A percentile compares a stretch with the other conserved stretches of the same genome.
Evolutionary conservation across 306 rosid species (phyloP).

Genomic region (Neltuma alba): DNA sequence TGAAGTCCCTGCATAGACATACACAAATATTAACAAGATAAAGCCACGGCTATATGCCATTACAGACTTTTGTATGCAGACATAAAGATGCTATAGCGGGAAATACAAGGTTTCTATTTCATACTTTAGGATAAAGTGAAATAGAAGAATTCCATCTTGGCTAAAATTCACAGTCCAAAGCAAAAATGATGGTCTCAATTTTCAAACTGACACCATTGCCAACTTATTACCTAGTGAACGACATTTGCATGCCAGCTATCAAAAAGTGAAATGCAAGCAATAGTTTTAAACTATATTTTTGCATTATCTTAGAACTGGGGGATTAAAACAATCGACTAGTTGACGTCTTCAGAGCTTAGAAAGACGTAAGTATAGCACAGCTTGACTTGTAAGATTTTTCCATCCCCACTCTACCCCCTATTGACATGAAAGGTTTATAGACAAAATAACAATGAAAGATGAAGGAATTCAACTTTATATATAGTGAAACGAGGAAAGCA

Average conservation of each 20-base stretch:
- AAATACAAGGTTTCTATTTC: background rate
- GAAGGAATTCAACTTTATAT: background rate
- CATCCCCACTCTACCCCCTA: background rate
- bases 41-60: background rate
- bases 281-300: background rate
- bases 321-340: background rate
- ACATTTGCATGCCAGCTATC: background rate
- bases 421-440: background rate
- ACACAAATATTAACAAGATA: constrained; percentile 15
- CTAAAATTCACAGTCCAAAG: background rate
- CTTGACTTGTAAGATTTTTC: background rate
- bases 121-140: constrained; percentile 2
- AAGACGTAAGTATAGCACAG: background rate
- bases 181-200: background rate
- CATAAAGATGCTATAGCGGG: background rate
- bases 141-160: background rate
- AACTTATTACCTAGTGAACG: background rate
- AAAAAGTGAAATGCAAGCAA: background rate
- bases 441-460: background rate
- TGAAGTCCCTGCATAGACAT: constrained; percentile 62
- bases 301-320: background rate
- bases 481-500: background rate
- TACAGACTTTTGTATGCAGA: background rate
- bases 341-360: background rate
- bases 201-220: background rate